phyloP scores from a whole-genome alignment of 495 filamentous ascomycete species.

The Cenococcum geophilum region DNA sequence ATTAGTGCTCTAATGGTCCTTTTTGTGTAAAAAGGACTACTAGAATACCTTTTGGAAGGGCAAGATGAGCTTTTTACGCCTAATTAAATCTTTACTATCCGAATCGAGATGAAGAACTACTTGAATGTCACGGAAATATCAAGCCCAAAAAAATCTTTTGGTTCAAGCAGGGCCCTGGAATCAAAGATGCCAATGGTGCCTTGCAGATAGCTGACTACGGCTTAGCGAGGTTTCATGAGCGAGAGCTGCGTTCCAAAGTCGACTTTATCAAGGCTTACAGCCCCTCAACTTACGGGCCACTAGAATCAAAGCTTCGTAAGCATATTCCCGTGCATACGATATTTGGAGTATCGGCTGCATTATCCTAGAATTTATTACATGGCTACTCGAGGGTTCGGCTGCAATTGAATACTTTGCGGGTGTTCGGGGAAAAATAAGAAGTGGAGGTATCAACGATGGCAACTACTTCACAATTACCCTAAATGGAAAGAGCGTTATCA shows the following conservation, averaged over 20 bases:
- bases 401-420: conserved; percentile 1
- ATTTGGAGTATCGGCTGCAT: conserved; percentile 44
- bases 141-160: conserved; percentile 39
- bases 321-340: conserved; percentile 25
- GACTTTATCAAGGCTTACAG: background rate
- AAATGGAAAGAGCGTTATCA: background rate
- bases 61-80: no score
- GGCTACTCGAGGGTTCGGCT: conserved; percentile 1
- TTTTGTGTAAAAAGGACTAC: no score
- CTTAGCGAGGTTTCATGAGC: background rate
- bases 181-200: conserved; percentile 7
- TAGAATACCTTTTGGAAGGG: no score
- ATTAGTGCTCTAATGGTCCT: no score
- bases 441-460: background rate
- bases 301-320: conserved; percentile 5
- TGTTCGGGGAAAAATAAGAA: background rate
- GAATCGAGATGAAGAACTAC: no score
- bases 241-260: conserved; percentile 15
- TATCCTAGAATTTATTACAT: conserved; percentile 39
- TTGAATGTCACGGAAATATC: conserved; percentile 30
- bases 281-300: conserved; percentile 8
- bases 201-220: background rate
- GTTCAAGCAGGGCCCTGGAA: conserved; percentile 20
- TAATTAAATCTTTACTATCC: no score
- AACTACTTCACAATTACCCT: conserved; percentile 1